Evolutionary conservation across 306 rosid genomes (phyloP).

Genomic region (Prunus campanulata): DNA sequence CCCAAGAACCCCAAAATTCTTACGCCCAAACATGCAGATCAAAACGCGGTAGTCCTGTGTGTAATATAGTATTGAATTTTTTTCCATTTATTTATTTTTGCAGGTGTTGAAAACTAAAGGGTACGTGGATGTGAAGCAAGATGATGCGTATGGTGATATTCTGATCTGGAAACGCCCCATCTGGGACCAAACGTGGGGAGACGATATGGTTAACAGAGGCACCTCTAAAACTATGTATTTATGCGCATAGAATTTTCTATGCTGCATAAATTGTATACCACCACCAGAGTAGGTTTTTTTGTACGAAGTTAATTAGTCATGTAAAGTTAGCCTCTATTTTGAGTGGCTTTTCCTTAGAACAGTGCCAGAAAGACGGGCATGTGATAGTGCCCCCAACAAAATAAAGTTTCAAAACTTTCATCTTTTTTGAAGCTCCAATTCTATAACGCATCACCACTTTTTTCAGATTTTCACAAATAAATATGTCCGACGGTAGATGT

Average conservation of each 20-base stretch:
- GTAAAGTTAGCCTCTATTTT: neutral
- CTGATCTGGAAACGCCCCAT: conserved; percentile 40
- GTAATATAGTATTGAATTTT: neutral
- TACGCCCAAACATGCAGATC: neutral
- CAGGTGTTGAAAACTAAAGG: conserved; percentile 75
- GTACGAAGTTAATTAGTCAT: neutral
- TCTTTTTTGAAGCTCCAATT: too few relatives aligned
- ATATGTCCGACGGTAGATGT: too few relatives aligned
- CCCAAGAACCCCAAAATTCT: neutral
- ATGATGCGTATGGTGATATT: conserved; percentile 56
- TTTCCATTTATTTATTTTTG: conserved; percentile 1
- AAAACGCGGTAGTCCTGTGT: conserved; percentile 9
- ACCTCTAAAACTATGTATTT: neutral
- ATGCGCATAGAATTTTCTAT: conserved; percentile 12
- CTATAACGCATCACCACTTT: too few relatives aligned
- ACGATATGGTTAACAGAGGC: conserved; percentile 14
- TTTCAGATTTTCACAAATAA: too few relatives aligned
- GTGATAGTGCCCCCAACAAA: too few relatives aligned
- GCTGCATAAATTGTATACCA: neutral
- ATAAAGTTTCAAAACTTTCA: too few relatives aligned
- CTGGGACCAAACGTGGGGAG: conserved; percentile 45
- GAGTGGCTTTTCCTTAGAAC: neutral
- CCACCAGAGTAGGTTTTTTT: neutral
- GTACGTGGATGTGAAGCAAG: conserved; percentile 64
- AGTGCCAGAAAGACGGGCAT: neutral